phyloP scores from a whole-genome alignment of 73 alveolate species.

The Paramecium pentaurelia region DNA sequence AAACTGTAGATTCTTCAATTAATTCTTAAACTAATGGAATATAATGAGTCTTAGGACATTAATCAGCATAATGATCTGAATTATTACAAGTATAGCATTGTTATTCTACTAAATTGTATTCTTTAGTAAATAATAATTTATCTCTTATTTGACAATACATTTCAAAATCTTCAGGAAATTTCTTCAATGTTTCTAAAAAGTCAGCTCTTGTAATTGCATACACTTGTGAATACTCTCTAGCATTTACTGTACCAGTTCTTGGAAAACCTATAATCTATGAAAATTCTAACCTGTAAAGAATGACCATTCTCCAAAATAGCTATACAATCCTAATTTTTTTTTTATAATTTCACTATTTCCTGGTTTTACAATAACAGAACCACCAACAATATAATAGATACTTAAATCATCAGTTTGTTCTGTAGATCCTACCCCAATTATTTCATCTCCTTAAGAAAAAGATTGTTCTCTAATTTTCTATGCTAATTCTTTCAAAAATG shows the following conservation, averaged over 20 bases:
- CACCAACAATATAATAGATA: background rate
- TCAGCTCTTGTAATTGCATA: slow-evolving; percentile 48
- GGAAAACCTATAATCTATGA: background rate
- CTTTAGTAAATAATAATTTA: background rate
- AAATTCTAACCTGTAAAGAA: slow-evolving; percentile 3
- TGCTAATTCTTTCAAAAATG: background rate
- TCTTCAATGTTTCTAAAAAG: slow-evolving; percentile 12
- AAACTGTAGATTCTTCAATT: background rate
- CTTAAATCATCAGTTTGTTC: background rate
- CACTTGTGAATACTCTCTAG: slow-evolving; percentile 10
- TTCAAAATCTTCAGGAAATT: slow-evolving; percentile 56
- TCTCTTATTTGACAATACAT: slow-evolving; percentile 51
- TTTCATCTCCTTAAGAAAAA: background rate
- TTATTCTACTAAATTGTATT: slow-evolving; percentile 4
- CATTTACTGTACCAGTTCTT: slow-evolving; percentile 30
- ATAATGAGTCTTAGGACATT: slow-evolving; percentile 51
- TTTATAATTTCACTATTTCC: background rate
- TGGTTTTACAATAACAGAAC: background rate
- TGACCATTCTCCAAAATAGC: slow-evolving; percentile 52
- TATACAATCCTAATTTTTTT: background rate
- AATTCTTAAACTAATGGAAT: background rate
- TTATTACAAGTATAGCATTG: slow-evolving; percentile 42
- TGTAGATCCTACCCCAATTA: background rate
- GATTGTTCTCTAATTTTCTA: background rate
- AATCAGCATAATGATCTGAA: slow-evolving; percentile 15